A percentile compares a stretch with the other conserved stretches of the same genome.
Conservation (phyloP, 192 early-diverging fungal species). For the Mortierella claussenii region DNA sequence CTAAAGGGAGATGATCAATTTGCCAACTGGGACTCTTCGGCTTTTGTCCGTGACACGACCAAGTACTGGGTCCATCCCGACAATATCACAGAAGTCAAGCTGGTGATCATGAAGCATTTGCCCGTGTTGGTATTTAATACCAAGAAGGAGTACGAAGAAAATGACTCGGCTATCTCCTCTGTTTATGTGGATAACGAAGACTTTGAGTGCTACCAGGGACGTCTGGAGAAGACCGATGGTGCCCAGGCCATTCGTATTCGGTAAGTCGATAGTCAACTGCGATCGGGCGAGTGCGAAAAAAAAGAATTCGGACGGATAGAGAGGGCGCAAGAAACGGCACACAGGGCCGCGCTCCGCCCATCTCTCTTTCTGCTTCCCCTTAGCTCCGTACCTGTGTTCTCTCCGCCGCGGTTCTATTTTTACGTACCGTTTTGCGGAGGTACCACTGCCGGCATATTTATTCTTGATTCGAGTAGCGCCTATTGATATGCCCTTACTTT, state of each 20-base stretch:
- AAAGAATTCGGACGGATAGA: too few relatives aligned
- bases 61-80: slow-evolving; percentile 98
- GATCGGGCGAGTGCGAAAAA: too few relatives aligned
- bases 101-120: slow-evolving; percentile 88
- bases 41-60: slow-evolving; percentile 74
- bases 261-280: slow-evolving; percentile 30
- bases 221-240: slow-evolving; percentile 87
- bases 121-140: slow-evolving; percentile 91
- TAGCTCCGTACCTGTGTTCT: too few relatives aligned
- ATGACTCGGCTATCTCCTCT: slow-evolving; percentile 91
- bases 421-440: too few relatives aligned
- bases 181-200: slow-evolving; percentile 93
- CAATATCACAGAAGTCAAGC: slow-evolving; percentile 94
- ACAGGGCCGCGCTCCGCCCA: too few relatives aligned
- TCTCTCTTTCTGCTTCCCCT: too few relatives aligned
- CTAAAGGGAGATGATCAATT: slow-evolving; percentile 29
- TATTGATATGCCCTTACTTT: neutral
- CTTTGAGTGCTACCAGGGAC: slow-evolving; percentile 89
- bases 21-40: slow-evolving; percentile 45
- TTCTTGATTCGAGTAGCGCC: neutral
- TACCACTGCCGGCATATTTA: too few relatives aligned
- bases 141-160: slow-evolving; percentile 62
- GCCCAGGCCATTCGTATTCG: slow-evolving; percentile 92
- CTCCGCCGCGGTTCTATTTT: too few relatives aligned
- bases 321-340: too few relatives aligned